phyloP scores from a whole-genome alignment of 2,329 filamentous ascomycete genomes.

The Lecanicillium sp. region DNA sequence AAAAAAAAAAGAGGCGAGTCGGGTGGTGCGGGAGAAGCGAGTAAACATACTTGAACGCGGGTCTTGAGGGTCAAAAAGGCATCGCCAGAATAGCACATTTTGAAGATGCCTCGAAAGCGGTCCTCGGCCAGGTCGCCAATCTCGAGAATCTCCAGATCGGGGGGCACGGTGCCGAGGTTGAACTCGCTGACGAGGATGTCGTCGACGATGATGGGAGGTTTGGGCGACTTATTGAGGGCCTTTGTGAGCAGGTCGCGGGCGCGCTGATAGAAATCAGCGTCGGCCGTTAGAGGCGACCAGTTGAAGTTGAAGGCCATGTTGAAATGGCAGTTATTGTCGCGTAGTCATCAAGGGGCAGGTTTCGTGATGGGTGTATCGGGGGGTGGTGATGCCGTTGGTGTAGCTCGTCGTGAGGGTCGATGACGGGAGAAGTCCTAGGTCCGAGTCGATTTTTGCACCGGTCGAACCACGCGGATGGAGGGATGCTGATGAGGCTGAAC shows the following conservation, averaged over 20 bases:
- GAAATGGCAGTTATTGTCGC: conserved; percentile 34
- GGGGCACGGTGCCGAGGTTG: conserved; percentile 90
- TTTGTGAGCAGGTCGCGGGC: conserved; percentile 91
- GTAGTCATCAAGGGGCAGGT: conserved; percentile 23
- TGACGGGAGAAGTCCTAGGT: too few relatives aligned
- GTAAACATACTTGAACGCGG: conserved; percentile 69
- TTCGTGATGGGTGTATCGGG: not conserved
- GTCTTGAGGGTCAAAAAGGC: conserved; percentile 93
- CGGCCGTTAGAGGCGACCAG: conserved; percentile 97
- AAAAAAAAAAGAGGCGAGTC: conserved; percentile 7
- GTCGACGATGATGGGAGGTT: conserved; percentile 97
- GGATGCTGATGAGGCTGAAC: too few relatives aligned
- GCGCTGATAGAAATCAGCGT: conserved; percentile 82
- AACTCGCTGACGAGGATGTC: conserved; percentile 98
- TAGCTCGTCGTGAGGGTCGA: too few relatives aligned
- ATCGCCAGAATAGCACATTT: conserved; percentile 96
- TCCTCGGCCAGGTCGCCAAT: conserved; percentile 97
- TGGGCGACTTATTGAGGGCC: conserved; percentile 94
- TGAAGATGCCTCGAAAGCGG: conserved; percentile 95
- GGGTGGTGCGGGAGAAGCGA: conserved; percentile 10
- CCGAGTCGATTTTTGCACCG: too few relatives aligned
- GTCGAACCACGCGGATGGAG: too few relatives aligned
- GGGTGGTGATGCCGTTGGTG: not conserved
- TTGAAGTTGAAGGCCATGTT: conserved; percentile 99
- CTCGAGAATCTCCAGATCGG: conserved; percentile 92